Percentiles rank a stretch among this genome's conserved stretches.
Evolutionary conservation across 352 stramenopile genomes (phyloP).

Genomic region (Pythium rishiriense): DNA sequence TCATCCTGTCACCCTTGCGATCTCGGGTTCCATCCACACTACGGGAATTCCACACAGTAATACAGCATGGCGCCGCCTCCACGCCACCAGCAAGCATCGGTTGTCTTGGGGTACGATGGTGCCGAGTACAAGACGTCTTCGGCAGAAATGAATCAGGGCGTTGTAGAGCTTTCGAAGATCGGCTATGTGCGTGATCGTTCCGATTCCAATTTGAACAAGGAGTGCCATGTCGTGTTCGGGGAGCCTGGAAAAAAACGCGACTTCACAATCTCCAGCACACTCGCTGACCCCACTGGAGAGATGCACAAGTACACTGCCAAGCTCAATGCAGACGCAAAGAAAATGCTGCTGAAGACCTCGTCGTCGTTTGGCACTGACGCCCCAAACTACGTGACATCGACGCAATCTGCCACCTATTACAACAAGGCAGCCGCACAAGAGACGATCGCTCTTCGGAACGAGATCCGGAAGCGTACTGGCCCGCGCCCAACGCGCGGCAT

Average conservation of each 20-base stretch:
- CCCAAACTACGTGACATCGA: slow-evolving; percentile 58
- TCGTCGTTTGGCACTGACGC: slow-evolving; percentile 54
- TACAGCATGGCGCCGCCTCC: slow-evolving; percentile 21
- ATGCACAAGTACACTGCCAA: slow-evolving; percentile 64
- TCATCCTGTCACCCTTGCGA: not conserved
- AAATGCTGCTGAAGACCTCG: slow-evolving; percentile 63
- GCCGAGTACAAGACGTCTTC: slow-evolving; percentile 54
- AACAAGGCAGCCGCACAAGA: slow-evolving; percentile 54
- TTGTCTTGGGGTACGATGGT: slow-evolving; percentile 65
- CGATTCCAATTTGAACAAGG: slow-evolving; percentile 55
- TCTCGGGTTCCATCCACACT: not conserved
- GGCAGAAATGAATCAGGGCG: slow-evolving; percentile 47
- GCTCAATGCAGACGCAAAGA: slow-evolving; percentile 47
- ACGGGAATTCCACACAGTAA: not conserved
- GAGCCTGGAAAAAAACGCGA: slow-evolving; percentile 58
- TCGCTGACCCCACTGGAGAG: slow-evolving; percentile 60
- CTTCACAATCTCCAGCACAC: slow-evolving; percentile 54
- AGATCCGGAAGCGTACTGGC: slow-evolving; percentile 65
- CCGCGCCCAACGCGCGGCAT: slow-evolving; percentile 54
- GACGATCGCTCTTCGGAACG: slow-evolving; percentile 60
- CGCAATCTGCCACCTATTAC: slow-evolving; percentile 68
- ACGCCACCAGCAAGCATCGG: slow-evolving; percentile 51
- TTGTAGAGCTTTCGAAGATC: slow-evolving; percentile 21
- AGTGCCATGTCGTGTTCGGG: slow-evolving; percentile 67
- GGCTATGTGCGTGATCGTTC: not conserved